Percentiles rank a stretch among this genome's conserved stretches.
phyloP scores from a whole-genome alignment of 2,329 filamentous ascomycete species.

The Nothophoma quercina region DNA sequence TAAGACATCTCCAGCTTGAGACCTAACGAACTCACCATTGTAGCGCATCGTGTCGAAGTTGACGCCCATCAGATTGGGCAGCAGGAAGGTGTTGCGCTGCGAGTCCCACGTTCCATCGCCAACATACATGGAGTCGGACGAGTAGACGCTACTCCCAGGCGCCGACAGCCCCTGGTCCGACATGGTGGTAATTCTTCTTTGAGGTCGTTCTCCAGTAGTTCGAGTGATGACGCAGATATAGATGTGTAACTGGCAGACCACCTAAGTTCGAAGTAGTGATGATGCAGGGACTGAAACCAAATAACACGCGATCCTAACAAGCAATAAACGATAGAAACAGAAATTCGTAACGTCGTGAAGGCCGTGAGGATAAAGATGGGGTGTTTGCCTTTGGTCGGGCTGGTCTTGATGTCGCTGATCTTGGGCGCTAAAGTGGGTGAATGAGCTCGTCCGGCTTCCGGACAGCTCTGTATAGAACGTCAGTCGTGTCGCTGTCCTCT shows the following conservation, averaged over 20 bases:
- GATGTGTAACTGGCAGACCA: constrained; percentile 17
- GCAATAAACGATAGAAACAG: constrained; percentile 17
- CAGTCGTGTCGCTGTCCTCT: constrained; percentile 34
- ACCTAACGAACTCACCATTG: constrained; percentile 66
- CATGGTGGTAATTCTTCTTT: constrained; percentile 27
- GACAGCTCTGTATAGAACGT: constrained; percentile 40
- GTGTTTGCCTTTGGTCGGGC: constrained; percentile 26
- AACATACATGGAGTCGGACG: constrained; percentile 76
- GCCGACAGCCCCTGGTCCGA: constrained; percentile 62
- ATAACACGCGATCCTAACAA: constrained; percentile 21
- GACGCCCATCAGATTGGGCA: constrained; percentile 77
- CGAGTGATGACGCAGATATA: constrained; percentile 16
- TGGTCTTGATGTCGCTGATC: constrained; percentile 28
- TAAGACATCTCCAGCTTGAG: neutral
- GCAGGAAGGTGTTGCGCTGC: constrained; percentile 75
- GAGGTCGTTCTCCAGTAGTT: neutral
- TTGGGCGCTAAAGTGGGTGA: constrained; percentile 23
- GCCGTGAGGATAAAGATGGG: constrained; percentile 26
- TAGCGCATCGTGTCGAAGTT: constrained; percentile 85
- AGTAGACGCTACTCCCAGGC: constrained; percentile 75
- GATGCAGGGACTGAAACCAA: constrained; percentile 16
- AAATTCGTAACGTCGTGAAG: constrained; percentile 44
- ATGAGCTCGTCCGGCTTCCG: constrained; percentile 44
- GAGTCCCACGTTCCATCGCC: constrained; percentile 88
- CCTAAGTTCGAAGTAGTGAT: constrained; percentile 3